Evolutionary conservation across 2,329 filamentous ascomycete genomes (phyloP).

Genomic region (Ceratocystis papillata): DNA sequence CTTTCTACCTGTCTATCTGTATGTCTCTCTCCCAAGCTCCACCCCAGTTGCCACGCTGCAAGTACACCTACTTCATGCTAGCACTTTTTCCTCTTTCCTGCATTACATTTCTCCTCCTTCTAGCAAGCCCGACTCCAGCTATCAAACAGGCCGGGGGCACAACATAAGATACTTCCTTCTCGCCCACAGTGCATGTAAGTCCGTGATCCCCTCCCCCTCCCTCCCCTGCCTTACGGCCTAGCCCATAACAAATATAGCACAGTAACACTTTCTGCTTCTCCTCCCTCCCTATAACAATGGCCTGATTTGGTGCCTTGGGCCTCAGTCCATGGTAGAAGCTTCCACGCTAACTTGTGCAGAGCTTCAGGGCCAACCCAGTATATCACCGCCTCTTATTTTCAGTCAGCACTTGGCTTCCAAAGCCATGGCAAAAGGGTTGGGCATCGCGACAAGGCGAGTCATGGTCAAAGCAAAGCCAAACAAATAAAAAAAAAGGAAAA

Average conservation of each 20-base stretch:
- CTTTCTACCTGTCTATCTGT: background rate
- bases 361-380: background rate
- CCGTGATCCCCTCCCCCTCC: background rate
- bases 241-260: background rate
- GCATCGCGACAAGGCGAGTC: too few relatives aligned
- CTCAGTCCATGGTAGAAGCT: constrained; percentile 9
- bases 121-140: background rate
- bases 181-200: background rate
- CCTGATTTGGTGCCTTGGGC: background rate
- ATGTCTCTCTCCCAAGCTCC: background rate
- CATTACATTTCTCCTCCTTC: background rate
- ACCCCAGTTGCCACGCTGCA: background rate
- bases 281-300: background rate
- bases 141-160: background rate
- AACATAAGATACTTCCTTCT: too few relatives aligned
- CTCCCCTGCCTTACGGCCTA: background rate
- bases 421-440: too few relatives aligned
- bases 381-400: constrained; percentile 16
- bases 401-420: background rate
- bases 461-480: too few relatives aligned
- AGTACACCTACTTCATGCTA: background rate
- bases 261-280: background rate
- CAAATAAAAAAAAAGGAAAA: too few relatives aligned
- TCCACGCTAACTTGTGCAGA: constrained; percentile 2
- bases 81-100: constrained; percentile 2